phyloP scores from a whole-genome alignment of 140 eudicot species.

The Stevia rebaudiana region DNA sequence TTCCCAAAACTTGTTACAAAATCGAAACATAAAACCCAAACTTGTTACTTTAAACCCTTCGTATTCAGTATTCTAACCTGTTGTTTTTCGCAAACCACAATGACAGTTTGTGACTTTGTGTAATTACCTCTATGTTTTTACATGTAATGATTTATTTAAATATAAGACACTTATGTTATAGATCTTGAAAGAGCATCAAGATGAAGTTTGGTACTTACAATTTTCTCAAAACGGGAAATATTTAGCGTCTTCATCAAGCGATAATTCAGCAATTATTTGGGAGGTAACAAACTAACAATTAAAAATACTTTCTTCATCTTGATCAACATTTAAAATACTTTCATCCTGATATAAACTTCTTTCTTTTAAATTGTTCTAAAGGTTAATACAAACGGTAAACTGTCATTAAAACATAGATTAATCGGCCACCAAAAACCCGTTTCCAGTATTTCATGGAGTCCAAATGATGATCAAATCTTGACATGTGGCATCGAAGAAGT shows the following conservation, averaged over 20 bases:
- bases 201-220: slow-evolving; percentile 84
- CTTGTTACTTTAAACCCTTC: too few species aligned
- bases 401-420: slow-evolving; percentile 51
- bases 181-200: slow-evolving; percentile 55
- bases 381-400: slow-evolving; percentile 51
- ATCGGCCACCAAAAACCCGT: slow-evolving; percentile 78
- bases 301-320: background rate
- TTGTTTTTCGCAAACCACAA: too few species aligned
- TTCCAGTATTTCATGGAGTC: slow-evolving; percentile 64
- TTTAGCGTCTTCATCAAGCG: slow-evolving; percentile 76
- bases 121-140: too few species aligned
- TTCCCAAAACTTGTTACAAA: too few species aligned
- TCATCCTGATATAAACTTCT: background rate
- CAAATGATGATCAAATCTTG: slow-evolving; percentile 56
- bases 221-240: slow-evolving; percentile 76
- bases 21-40: too few species aligned
- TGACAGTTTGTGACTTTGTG: too few species aligned
- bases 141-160: background rate
- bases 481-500: slow-evolving; percentile 75
- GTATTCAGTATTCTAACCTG: too few species aligned
- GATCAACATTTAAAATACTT: background rate
- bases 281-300: slow-evolving; percentile 54
- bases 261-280: slow-evolving; percentile 64
- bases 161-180: slow-evolving; percentile 26
- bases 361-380: slow-evolving; percentile 10